These are phyloP conservation scores for Coemansia sp. DNA, from an alignment of 192 early-diverging fungal genomes.

Conservation along the genomic window DNA sequence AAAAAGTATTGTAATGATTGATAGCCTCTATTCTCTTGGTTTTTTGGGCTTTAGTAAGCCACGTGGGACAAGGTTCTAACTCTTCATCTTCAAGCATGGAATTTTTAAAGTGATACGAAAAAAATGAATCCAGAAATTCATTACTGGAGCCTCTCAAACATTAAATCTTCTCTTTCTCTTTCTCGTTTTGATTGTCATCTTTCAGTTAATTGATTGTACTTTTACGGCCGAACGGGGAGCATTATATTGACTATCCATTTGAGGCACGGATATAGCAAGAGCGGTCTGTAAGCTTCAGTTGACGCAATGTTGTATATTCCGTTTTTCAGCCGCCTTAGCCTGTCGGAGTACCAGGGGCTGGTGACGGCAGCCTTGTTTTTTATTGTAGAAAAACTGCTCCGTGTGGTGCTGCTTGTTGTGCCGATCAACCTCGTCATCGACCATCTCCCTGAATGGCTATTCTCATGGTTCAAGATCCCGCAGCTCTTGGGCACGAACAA, in stretches of 20 bases:
- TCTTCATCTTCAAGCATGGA: background rate
- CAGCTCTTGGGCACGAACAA: slow-evolving; percentile 32
- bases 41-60: slow-evolving; percentile 1
- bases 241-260: background rate
- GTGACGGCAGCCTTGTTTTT: slow-evolving; percentile 64
- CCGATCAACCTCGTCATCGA: slow-evolving; percentile 59
- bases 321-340: slow-evolving; percentile 61
- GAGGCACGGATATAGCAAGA: background rate
- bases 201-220: slow-evolving; percentile 4
- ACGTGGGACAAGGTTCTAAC: no score
- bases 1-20: no score
- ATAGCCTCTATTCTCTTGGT: background rate
- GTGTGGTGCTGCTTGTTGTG: slow-evolving; percentile 66
- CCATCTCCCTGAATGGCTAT: slow-evolving; percentile 39
- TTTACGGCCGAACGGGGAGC: background rate
- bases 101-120: background rate
- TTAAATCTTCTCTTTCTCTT: background rate
- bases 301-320: slow-evolving; percentile 57
- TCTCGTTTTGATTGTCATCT: background rate
- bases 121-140: no score
- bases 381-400: slow-evolving; percentile 67
- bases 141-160: no score
- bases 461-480: slow-evolving; percentile 35
- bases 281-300: background rate
- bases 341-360: slow-evolving; percentile 64